Evolutionary conservation across 2,329 filamentous ascomycete species (phyloP).

Genomic region (Aspergillus jensenii): DNA sequence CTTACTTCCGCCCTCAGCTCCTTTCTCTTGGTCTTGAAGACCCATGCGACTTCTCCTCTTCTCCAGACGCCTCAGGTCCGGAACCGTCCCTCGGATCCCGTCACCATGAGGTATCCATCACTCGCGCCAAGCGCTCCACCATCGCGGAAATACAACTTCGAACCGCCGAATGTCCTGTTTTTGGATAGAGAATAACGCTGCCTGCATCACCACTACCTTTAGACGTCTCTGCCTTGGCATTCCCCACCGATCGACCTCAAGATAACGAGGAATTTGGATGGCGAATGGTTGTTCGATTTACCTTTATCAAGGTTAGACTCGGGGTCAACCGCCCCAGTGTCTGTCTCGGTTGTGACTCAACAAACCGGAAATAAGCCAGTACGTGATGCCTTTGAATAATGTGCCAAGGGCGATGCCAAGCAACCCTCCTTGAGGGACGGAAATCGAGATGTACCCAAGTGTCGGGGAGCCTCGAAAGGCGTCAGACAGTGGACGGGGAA

Average conservation of each 20-base stretch:
- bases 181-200: slow-evolving; percentile 4
- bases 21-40: background rate
- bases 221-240: slow-evolving; percentile 12
- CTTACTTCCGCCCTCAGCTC: background rate
- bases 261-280: slow-evolving; percentile 5
- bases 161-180: background rate
- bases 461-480: slow-evolving; percentile 7
- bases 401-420: slow-evolving; percentile 9
- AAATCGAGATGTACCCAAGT: background rate
- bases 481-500: background rate
- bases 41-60: background rate
- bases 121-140: slow-evolving; percentile 7
- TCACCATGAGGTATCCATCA: background rate
- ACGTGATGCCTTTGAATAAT: background rate
- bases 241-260: slow-evolving; percentile 11
- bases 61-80: background rate
- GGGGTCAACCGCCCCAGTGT: background rate
- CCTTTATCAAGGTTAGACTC: slow-evolving; percentile 1
- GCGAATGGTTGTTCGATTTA: slow-evolving; percentile 1
- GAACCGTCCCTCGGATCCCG: background rate
- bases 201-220: slow-evolving; percentile 2
- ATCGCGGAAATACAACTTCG: background rate
- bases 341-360: background rate
- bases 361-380: background rate
- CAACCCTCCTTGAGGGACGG: background rate